Base-by-base conservation (phyloP, 306 rosid genomes). In the Astragalus membranaceus region DNA sequence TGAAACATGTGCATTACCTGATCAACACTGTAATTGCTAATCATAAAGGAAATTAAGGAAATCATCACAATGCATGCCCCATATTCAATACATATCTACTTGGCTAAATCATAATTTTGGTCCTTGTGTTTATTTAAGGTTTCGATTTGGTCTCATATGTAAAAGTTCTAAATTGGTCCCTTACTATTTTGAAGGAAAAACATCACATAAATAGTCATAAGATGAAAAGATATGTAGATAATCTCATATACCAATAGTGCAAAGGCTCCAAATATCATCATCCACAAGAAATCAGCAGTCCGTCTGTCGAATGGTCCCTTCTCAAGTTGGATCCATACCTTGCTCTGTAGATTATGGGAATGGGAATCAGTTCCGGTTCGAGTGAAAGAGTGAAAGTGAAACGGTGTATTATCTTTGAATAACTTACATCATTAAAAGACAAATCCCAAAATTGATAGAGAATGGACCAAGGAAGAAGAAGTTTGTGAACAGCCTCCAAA, bases 271-370 rank as follows among this genome's bases (percentile, higher is more conserved):
- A 89, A 89, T 80, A 91, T 82, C 89, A 94, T 87, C 99, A 91
- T 94, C 99, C 99, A 94, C 82, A 94, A 83, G 79, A 88, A 94
- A 87, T 94, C 99, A 29, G 96, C 91, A 10, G 99, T 89, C 57
- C 91, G 78, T 59, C 97, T 82, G n/a, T 91, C 91, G 74, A 94
- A 94, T 43, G 91, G 88, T 59, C 91, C 96, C 52, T 83, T 86
- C 83, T 94, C 99, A 74, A 94, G 95, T 81, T 94, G 99, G 44
- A 94, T 12, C 99, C 99, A 75, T 94, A 94, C 75, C 99, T 87
- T 70, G 84, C 84, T 87, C 99, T 94, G 85, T 48, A 62, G 16
- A 64, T 73, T 67, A n/a, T n/a, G n/a, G n/a, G n/a, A n/a, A 73
- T 14, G 43, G 60, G 59, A 50, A 78, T 5, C 50, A 56, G 58